Evolutionary conservation across 73 alveolate genomes (phyloP), one percentile per base, ranked within the genome.

Genomic region (Blepharisma stoltei): DNA sequence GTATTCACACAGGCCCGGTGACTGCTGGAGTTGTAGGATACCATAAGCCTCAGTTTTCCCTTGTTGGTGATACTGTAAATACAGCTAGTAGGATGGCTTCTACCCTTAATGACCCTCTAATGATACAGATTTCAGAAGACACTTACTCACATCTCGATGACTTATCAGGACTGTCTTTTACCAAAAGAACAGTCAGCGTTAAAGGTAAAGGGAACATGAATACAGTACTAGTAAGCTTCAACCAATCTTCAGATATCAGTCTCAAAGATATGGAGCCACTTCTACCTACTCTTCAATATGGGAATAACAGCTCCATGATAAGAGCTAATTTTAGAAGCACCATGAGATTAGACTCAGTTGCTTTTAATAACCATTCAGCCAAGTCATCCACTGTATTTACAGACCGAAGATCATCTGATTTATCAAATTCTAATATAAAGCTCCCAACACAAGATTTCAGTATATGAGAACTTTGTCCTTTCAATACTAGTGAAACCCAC

Each of bases 61-160:
- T 97, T 49, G 94, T 97, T 27, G 99, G 99, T 21, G 99, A 96
- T 86, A 95, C 99, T 25, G 99, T 97, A 25, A 96, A 97, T 89
- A 97, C 98, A 48, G 97, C 99, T 20, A 91, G 98, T 60, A 90
- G 99, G 81, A 97, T 96, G 93, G 88, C 67, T 91, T 91, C 23
- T 95, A 96, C 7, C 89, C 88, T 37, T 91, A 83, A 52, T 86
- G 87, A 50, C 95, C 95, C 79, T n/a, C 1, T 18, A 8, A 38
- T 11, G 20, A 25, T 69, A 0, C 55, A 46, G 5, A 69, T 69
- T 43, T 69, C 79, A 9, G 45, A 69, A n/a, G 11, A 47, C 1
- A 69, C 79, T 44, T 69, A 69, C 45, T 11, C 11, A 23, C 21
- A 18, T n/a, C 41, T 69, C 1, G 65, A 69, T 14, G 65, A 69